A percentile compares a stretch with the other conserved stretches of the same genome.
Conservation (phyloP, 805 yeast species). For the Pichia paraexigua region DNA sequence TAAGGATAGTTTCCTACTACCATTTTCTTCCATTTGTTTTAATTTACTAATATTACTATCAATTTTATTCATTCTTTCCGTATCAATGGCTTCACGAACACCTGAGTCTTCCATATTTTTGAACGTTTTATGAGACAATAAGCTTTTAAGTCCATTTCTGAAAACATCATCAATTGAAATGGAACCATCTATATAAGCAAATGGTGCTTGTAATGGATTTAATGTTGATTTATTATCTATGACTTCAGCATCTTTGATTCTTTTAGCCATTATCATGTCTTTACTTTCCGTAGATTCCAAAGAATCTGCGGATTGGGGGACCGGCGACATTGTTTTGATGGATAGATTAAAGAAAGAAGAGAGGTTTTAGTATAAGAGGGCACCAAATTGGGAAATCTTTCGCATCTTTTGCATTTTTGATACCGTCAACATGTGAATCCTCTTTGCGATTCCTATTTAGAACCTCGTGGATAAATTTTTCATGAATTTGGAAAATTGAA, state of each 20-base stretch:
- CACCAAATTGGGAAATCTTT: too few relatives aligned
- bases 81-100: constrained; percentile 1
- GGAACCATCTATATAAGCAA: constrained; percentile 8
- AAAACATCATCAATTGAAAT: background rate
- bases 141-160: background rate
- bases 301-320: background rate
- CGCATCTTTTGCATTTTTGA: too few relatives aligned
- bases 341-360: background rate
- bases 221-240: constrained; percentile 3
- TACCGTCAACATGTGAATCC: too few relatives aligned
- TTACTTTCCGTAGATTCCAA: background rate
- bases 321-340: background rate
- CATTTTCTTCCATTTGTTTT: background rate
- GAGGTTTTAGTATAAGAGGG: too few relatives aligned
- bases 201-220: constrained; percentile 9
- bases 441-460: too few relatives aligned
- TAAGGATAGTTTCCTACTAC: background rate
- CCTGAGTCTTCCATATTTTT: constrained; percentile 6
- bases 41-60: background rate
- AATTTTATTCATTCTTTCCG: constrained; percentile 1
- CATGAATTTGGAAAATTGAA: background rate
- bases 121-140: background rate
- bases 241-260: constrained; percentile 6
- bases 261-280: constrained; percentile 4
- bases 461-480: too few relatives aligned